These are phyloP conservation scores for Alnus glutinosa DNA, from an alignment of 306 rosid species.

Conservation along the genomic window DNA sequence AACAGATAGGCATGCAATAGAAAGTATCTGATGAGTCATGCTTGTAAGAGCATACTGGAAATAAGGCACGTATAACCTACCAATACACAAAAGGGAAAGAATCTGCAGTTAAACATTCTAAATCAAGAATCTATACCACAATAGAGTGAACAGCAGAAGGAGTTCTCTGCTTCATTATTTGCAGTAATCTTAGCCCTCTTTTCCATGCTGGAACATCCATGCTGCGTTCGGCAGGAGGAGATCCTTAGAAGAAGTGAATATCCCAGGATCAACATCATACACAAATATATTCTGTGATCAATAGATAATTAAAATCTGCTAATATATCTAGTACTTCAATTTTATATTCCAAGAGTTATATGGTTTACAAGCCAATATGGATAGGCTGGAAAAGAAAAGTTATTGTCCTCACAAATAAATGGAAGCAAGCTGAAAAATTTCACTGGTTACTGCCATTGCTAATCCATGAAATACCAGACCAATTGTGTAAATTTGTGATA, in stretches of 20 bases:
- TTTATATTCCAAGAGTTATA: not conserved
- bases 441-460: not conserved
- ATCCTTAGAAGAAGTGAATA: slow-evolving; percentile 98
- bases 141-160: slow-evolving; percentile 96
- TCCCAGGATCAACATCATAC: slow-evolving; percentile 87
- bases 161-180: slow-evolving; percentile 56
- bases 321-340: slow-evolving; percentile 16
- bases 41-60: not conserved
- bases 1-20: not conserved
- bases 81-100: not conserved
- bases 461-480: not conserved
- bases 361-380: not conserved
- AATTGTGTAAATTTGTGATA: not conserved
- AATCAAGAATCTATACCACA: slow-evolving; percentile 61
- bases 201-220: slow-evolving; percentile 91
- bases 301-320: slow-evolving; percentile 18
- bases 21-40: not conserved
- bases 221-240: slow-evolving; percentile 99
- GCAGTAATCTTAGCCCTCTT: slow-evolving; percentile 72
- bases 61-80: not conserved
- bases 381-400: not conserved
- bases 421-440: not conserved
- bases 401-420: not conserved
- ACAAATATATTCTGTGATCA: slow-evolving; percentile 36
- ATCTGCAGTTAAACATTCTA: slow-evolving; percentile 25